A percentile compares a stretch with the other conserved stretches of the same genome.
phyloP scores from a whole-genome alignment of 192 early-diverging fungal species.

The Backusella australiensis region DNA sequence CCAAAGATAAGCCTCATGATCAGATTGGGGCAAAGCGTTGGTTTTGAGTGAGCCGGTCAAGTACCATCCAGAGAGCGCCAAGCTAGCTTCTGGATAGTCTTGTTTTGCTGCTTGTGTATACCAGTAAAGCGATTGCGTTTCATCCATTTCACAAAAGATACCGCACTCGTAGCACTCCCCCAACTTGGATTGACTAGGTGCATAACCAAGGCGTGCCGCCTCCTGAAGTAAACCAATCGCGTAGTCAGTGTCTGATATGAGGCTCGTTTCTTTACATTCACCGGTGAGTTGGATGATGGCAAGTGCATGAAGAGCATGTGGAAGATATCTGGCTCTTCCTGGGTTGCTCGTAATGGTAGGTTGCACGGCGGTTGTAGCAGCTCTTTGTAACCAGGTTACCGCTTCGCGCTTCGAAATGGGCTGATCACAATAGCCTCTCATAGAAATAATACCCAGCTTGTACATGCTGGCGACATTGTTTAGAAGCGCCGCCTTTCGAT shows the following conservation, averaged over 20 bases:
- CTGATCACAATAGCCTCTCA: conserved; percentile 80
- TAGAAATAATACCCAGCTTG: conserved; percentile 88
- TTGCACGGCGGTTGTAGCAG: conserved; percentile 75
- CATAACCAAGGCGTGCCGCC: conserved; percentile 58
- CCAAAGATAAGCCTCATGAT: conserved; percentile 56
- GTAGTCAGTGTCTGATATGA: conserved; percentile 44
- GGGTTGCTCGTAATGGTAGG: not conserved
- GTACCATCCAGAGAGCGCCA: conserved; percentile 59
- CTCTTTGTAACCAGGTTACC: conserved; percentile 91
- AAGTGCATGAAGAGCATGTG: conserved; percentile 13
- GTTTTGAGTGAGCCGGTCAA: conserved; percentile 42
- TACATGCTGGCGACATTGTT: conserved; percentile 94
- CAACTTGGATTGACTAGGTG: conserved; percentile 51
- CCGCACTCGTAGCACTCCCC: conserved; percentile 60
- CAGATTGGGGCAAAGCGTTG: conserved; percentile 47
- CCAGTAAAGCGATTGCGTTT: conserved; percentile 46
- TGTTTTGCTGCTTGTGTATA: conserved; percentile 55
- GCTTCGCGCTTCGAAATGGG: conserved; percentile 80
- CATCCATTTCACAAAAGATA: conserved; percentile 43
- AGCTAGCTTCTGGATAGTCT: conserved; percentile 51
- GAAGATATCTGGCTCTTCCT: not conserved
- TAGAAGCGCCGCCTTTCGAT: conserved; percentile 83
- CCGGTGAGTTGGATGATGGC: conserved; percentile 15
- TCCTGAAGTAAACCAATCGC: conserved; percentile 52
- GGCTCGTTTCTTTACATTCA: conserved; percentile 15